Evolutionary conservation across 2,329 filamentous ascomycete genomes (phyloP), one percentile per base, ranked within the genome.

Genomic region (Aspergillus ruber): DNA sequence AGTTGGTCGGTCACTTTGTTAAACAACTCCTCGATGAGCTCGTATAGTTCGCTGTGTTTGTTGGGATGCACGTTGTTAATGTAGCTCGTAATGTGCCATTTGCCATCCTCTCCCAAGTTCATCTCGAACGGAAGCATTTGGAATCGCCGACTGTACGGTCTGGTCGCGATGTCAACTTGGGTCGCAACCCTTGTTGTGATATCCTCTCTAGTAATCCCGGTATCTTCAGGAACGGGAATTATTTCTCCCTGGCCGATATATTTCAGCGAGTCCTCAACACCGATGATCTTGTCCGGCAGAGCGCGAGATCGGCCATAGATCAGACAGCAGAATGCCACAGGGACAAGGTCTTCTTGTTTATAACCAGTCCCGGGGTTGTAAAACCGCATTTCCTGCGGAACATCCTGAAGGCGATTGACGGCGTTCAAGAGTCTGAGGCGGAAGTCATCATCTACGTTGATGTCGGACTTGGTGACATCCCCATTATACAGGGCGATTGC

Each of bases 311-410:
- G 55, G n/a, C 63, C 63, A 43, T 63, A 66, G 2, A 64, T 59
- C 0, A 86, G 62, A 0, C 83, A 81, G 53, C 75, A 86, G 6
- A 86, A 67, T 0, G 81, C 85, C 1, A 83, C 82, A 53, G 86
- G 76, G 4, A 86, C 74, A 1, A 86, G 66, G 57, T 86, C 77
- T 0, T 83, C 73, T 1, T 86, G 81, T 50, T 74, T 75, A 0
- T 65, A 62, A 17, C 78, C 64, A 2, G 73, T 78, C 2, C 74
- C 69, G 0, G 82, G 82, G 58, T 84, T 80, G 74, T 77, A 86
- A 60, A 85, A 82, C 52, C 77, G 75, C 29, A 69, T 46, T 6
- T 77, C 74, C 0, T 46, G 6, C 4, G 76, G 74, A 1, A 78
- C 69, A 15, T 76, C 62, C 49, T 84, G 76, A 1, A 87, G 66